Conservation (phyloP, 495 filamentous ascomycete genomes). For the Trichoderma erinaceum region DNA sequence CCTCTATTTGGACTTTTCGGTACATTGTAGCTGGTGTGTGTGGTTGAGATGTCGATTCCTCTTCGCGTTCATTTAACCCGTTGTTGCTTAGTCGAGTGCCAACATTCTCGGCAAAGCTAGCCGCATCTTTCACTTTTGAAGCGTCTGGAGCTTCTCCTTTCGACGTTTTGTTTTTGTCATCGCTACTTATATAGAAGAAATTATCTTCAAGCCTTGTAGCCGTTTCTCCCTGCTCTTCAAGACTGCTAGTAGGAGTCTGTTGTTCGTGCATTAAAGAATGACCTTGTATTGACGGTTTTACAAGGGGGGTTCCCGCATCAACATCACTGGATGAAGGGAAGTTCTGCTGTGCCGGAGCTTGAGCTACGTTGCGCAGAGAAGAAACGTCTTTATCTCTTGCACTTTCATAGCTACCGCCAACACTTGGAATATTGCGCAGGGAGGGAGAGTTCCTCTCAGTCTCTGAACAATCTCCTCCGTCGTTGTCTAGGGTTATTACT, state of each 20-base stretch:
- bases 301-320: not conserved
- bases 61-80: not conserved
- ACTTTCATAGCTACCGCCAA: not conserved
- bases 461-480: not conserved
- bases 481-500: not conserved
- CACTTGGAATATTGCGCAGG: not conserved
- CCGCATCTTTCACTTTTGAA: not conserved
- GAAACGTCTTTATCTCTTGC: not conserved
- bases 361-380: not conserved
- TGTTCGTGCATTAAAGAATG: not conserved
- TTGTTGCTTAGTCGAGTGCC: not conserved
- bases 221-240: not conserved
- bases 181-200: not conserved
- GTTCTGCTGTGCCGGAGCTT: not conserved
- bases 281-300: not conserved
- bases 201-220: not conserved
- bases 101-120: not conserved
- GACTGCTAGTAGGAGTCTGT: not conserved
- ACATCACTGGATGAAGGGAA: not conserved
- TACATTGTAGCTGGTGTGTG: not conserved
- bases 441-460: not conserved
- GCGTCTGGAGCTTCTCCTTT: not conserved
- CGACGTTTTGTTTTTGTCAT: not conserved
- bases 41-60: not conserved
- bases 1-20: not conserved